Base-by-base conservation (phyloP, 2,329 filamentous ascomycete genomes). In the Cercospora sesami region DNA sequence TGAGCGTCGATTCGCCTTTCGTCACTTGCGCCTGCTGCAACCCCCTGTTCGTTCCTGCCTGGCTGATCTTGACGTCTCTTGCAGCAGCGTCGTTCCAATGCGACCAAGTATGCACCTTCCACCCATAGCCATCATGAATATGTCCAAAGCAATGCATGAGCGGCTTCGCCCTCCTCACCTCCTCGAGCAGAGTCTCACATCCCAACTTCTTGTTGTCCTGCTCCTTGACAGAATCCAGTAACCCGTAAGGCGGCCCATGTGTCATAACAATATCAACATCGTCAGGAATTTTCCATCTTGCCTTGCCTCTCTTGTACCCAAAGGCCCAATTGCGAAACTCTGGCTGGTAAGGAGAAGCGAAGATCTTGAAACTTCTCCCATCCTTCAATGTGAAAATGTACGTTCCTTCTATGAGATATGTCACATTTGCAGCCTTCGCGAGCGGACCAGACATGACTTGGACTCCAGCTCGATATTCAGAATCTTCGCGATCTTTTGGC, bases 81-180 rank as follows among this genome's bases (percentile, higher is more conserved):
- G 33, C 42, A 21, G 18, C 51, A 39, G 48, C 31, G 33, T 64
- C 39, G 3, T n/a, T 26, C 51, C 33, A n/a, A 18, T n/a, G 23
- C n/a, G 63, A 48, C 69, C 69, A 71, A 2, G 14, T 23, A 18
- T 68, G 33, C 23, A 65, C 33, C 39, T 60, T n/a, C 3, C 39
- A 33, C 1, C 70, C 70, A 23, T 70, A 68, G 1, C 66, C 70
- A 72, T 86, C 86, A 72, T 88, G 86, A 39, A 88, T 88, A 77
- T 89, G 86, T 0, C 86, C 86, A 73, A 88, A 89, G 68, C 85
- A 85, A 74, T 89, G 85, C 16, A 89, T 61, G 2, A 78, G 75
- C 0, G 87, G 87, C 60, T 78, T 79, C 16, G 81, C 83, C 12
- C 85, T 79, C 59, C 78, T 73, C 1, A 84, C 78, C 0, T 86